Evolutionary conservation across 1,139 yeast genomes (phyloP).

Genomic region (Debaryomyces psychrophilus): DNA sequence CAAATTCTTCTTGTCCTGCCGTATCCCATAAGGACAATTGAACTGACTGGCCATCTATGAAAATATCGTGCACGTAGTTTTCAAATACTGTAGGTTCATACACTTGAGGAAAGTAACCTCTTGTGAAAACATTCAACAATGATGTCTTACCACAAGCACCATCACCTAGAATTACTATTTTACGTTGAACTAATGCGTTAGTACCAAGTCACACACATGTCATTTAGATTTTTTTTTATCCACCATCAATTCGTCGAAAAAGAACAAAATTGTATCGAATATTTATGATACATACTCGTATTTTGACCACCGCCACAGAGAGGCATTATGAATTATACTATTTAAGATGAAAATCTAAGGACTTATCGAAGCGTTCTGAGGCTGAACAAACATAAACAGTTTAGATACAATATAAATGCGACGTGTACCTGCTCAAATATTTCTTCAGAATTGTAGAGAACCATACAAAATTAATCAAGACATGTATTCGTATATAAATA

Average conservation of each 20-base stretch:
- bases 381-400: constrained; percentile 6
- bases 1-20: constrained; percentile 99
- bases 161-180: constrained; percentile 94
- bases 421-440: constrained; percentile 5
- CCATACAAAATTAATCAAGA: neutral
- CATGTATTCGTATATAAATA: constrained; percentile 6
- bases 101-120: constrained; percentile 98
- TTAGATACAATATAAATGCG: neutral
- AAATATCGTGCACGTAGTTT: constrained; percentile 95
- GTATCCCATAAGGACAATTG: constrained; percentile 97
- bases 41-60: constrained; percentile 91
- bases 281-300: constrained; percentile 48
- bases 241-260: constrained; percentile 6
- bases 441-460: no score
- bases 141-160: constrained; percentile 73
- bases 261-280: neutral
- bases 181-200: constrained; percentile 61
- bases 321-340: constrained; percentile 47
- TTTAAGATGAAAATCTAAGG: neutral
- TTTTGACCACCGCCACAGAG: constrained; percentile 71
- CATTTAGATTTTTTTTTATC: neutral
- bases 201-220: constrained; percentile 5
- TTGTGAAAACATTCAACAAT: constrained; percentile 87
- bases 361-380: neutral
- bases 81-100: constrained; percentile 98